Evolutionary conservation across 139 green algal species (phyloP).

Genomic region (Chlamydomonas eustigma): DNA sequence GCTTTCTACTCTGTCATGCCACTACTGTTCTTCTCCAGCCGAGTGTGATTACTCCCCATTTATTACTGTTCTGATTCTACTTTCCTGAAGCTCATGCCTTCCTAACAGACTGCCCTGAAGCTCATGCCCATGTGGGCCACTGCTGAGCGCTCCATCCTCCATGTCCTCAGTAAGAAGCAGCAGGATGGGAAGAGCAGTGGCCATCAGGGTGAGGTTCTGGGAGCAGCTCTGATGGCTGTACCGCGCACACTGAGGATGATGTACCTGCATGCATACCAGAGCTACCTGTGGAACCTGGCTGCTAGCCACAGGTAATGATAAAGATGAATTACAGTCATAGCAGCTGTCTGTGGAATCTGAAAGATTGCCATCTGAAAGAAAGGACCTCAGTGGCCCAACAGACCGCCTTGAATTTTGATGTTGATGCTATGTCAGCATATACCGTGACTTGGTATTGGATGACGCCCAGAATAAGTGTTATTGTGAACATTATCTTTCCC

Average conservation of each 20-base stretch:
- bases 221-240: slow-evolving; percentile 49
- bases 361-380: too few species aligned
- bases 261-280: slow-evolving; percentile 94
- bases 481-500: too few species aligned
- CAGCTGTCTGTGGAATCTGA: too few species aligned
- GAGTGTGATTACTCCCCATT: too few species aligned
- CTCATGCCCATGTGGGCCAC: slow-evolving; percentile 51
- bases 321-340: too few species aligned
- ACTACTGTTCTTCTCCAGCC: too few species aligned
- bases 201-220: slow-evolving; percentile 2
- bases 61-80: neutral
- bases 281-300: slow-evolving; percentile 80
- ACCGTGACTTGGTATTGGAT: too few species aligned
- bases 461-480: too few species aligned
- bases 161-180: slow-evolving; percentile 19
- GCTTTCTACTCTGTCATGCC: too few species aligned
- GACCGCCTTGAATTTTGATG: too few species aligned
- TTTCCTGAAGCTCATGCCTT: neutral
- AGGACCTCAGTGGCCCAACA: too few species aligned
- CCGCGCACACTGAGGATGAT: slow-evolving; percentile 80
- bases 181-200: neutral
- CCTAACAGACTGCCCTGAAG: slow-evolving; percentile 34
- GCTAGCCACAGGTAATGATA: slow-evolving; percentile 44
- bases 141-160: slow-evolving; percentile 57
- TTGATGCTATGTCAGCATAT: too few species aligned